Conservation (phyloP, 2,329 filamentous ascomycete species). For the Albophoma yamanashiensis region DNA sequence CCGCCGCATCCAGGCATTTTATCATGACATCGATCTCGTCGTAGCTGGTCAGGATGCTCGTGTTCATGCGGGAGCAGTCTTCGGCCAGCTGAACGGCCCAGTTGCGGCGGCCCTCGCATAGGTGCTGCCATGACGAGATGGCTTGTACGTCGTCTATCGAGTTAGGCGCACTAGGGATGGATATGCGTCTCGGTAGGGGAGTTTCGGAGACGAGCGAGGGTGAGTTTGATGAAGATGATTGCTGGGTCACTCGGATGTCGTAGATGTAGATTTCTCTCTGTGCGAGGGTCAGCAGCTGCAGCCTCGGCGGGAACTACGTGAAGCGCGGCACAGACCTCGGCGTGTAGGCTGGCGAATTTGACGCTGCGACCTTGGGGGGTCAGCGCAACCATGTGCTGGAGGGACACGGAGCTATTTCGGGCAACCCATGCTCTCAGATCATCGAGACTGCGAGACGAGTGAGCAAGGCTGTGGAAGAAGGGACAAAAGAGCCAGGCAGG, state of each 20-base stretch:
- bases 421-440: constrained; percentile 75
- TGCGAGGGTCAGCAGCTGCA: neutral
- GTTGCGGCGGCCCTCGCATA: constrained; percentile 69
- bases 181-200: constrained; percentile 42
- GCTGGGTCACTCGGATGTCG: constrained; percentile 64
- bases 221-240: constrained; percentile 34
- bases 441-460: constrained; percentile 51
- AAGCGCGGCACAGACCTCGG: constrained; percentile 50
- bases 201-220: constrained; percentile 35
- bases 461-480: constrained; percentile 1
- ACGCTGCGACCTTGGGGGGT: constrained; percentile 77
- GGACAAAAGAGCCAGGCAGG: neutral
- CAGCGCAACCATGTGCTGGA: constrained; percentile 75
- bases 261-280: constrained; percentile 88
- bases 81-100: constrained; percentile 68
- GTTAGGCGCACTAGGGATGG: constrained; percentile 63
- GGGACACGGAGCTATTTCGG: constrained; percentile 60
- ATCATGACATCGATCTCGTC: constrained; percentile 66
- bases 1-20: constrained; percentile 71
- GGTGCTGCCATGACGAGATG: constrained; percentile 75
- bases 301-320: neutral
- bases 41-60: constrained; percentile 53
- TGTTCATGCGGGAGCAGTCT: constrained; percentile 56
- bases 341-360: constrained; percentile 67
- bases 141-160: constrained; percentile 70